Evolutionary conservation across 176 grass and related monocot genomes (phyloP).

Genomic region (Juncus inflexus): DNA sequence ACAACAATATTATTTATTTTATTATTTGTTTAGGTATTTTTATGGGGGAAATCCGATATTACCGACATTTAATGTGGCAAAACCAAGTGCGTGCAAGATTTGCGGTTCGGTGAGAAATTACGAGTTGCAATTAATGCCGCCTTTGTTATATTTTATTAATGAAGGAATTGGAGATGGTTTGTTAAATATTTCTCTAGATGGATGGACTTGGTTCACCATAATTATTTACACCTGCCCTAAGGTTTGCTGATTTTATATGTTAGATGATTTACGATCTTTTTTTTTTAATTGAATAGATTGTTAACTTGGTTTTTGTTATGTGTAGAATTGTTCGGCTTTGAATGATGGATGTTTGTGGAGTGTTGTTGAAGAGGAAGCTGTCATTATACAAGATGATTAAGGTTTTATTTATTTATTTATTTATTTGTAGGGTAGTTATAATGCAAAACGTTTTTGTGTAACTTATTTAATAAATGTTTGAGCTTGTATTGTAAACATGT

Average conservation of each 20-base stretch:
- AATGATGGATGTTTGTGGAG: constrained; percentile 31
- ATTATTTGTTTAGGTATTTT: constrained; percentile 48
- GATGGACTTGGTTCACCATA: constrained; percentile 83
- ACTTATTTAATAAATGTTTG: no score
- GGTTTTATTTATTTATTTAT: not conserved
- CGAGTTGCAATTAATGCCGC: constrained; percentile 93
- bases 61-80: constrained; percentile 35
- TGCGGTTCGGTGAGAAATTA: constrained; percentile 51
- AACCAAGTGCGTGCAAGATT: constrained; percentile 43
- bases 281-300: not conserved
- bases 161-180: constrained; percentile 44
- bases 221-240: constrained; percentile 67
- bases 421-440: not conserved
- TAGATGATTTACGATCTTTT: not conserved
- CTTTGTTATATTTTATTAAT: constrained; percentile 75
- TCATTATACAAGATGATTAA: constrained; percentile 52
- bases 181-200: constrained; percentile 50
- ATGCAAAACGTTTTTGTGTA: no score
- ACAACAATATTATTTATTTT: not conserved
- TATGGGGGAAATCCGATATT: constrained; percentile 58
- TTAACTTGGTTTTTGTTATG: constrained; percentile 13
- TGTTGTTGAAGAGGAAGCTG: constrained; percentile 44
- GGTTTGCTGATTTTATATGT: constrained; percentile 31
- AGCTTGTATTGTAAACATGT: no score
- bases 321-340: constrained; percentile 53